These are phyloP conservation scores for Botrytis squamosa DNA, from an alignment of 2,329 filamentous ascomycete species.

Conservation along the genomic window DNA sequence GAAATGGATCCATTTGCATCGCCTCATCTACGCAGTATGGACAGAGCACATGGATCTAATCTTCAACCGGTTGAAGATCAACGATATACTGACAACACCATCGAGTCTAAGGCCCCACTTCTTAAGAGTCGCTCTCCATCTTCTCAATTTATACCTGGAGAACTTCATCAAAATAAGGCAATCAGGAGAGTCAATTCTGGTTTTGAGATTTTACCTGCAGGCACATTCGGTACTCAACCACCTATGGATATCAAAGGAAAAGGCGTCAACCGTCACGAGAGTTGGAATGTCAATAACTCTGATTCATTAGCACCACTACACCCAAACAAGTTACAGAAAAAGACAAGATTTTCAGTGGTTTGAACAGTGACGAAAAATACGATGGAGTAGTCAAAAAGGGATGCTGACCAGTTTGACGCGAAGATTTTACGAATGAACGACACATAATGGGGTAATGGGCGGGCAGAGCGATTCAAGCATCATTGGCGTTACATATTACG, in stretches of 20 bases:
- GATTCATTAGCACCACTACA: constrained; percentile 23
- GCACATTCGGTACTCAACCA: constrained; percentile 38
- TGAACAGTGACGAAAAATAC: background rate
- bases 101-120: constrained; percentile 23
- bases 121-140: constrained; percentile 26
- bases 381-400: background rate
- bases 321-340: constrained; percentile 19
- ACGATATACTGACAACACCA: background rate
- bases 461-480: background rate
- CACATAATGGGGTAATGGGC: background rate
- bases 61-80: background rate
- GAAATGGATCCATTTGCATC: constrained; percentile 29
- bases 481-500: constrained; percentile 1
- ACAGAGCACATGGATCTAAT: constrained; percentile 15
- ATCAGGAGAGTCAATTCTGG: constrained; percentile 43
- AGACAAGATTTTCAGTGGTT: constrained; percentile 5
- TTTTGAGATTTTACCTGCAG: constrained; percentile 44
- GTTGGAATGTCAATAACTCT: constrained; percentile 25
- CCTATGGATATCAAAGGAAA: constrained; percentile 25
- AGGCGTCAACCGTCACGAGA: constrained; percentile 20
- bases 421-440: background rate
- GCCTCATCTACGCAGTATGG: constrained; percentile 18
- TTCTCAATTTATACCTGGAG: constrained; percentile 41
- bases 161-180: constrained; percentile 41
- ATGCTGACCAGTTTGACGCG: background rate